Evolutionary conservation across 768 basidiomycete genomes (phyloP).

Genomic region (Phanerochaete sordida): DNA sequence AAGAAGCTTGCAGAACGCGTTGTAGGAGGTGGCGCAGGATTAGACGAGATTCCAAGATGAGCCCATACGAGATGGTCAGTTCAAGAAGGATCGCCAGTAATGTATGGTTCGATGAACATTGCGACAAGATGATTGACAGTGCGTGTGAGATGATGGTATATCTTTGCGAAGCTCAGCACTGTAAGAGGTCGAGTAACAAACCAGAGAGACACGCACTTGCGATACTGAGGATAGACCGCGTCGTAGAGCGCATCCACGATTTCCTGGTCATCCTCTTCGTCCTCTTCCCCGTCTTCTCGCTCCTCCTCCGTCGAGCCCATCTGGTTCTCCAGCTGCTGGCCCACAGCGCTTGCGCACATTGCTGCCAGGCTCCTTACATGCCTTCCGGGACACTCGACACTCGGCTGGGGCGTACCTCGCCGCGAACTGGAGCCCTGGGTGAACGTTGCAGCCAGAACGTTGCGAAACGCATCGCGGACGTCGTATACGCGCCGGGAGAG

Average conservation of each 20-base stretch:
- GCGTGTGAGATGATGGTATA: conserved; percentile 51
- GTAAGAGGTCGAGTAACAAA: background rate
- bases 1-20: conserved; percentile 17
- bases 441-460: conserved; percentile 39
- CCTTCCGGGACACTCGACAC: background rate
- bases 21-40: conserved; percentile 42
- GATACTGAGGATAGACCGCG: conserved; percentile 45
- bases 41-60: conserved; percentile 39
- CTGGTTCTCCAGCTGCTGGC: conserved; percentile 39
- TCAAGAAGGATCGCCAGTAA: conserved; percentile 48
- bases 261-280: conserved; percentile 20
- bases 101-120: conserved; percentile 44
- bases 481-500: conserved; percentile 48
- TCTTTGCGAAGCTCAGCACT: conserved; percentile 25
- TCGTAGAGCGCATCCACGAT: conserved; percentile 44
- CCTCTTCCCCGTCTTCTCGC: conserved; percentile 22
- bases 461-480: conserved; percentile 53
- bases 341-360: conserved; percentile 45
- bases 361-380: conserved; percentile 34
- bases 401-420: background rate
- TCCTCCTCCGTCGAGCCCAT: conserved; percentile 21
- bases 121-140: conserved; percentile 41
- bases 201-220: conserved; percentile 38
- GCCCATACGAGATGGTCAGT: conserved; percentile 40
- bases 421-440: conserved; percentile 9